Evolutionary conservation across 768 basidiomycete species (phyloP), one percentile per base, ranked within the genome.

Genomic region (Pilatotrama ljubarskyi): DNA sequence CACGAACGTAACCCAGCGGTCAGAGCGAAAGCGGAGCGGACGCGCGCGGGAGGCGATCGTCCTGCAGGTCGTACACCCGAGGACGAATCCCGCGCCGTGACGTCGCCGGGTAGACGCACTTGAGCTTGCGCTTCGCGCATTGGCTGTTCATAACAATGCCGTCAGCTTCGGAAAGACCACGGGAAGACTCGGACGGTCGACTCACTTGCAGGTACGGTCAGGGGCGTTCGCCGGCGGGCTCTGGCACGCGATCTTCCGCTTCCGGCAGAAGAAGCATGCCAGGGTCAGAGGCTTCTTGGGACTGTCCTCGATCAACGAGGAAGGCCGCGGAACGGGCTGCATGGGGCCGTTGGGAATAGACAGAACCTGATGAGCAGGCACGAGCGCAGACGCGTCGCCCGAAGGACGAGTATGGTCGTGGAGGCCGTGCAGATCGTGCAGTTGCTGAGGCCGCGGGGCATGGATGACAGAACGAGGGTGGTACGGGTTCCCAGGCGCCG

Each of bases 101-200:
- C 70, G 87, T 86, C 6, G 77, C 72, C 0, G 89, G 89, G 64
- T 88, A 90, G 66, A 86, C 86, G 70, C 89, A 91, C 57, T 77
- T 82, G 48, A 90, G 81, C 29, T 82, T 82, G 24, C 89, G 84
- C 41, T 87, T 80, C 51, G 82, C 82, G 68, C 89, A 91, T 76
- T 91, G 89, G 71, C 89, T 91, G 69, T 49, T 59, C 64, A 67
- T 64, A 70, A 44, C 41, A 32, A 66, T 25, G 22, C 22, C 32
- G 24, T 40, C 20, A 43, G 35, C 46, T 26, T 48, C 46, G 46
- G 46, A 11, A 44, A 32, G 15, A 32, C 14, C 29, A 32, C 29
- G 29, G 29, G 29, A 32, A 29, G 24, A 32, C 46, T 25, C 24
- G 25, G 46, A n/a, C 15, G 17, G 25, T 18, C 24, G 11, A 70